phyloP scores from a whole-genome alignment of 2,329 filamentous ascomycete genomes.

The Coniochaeta sp. region DNA sequence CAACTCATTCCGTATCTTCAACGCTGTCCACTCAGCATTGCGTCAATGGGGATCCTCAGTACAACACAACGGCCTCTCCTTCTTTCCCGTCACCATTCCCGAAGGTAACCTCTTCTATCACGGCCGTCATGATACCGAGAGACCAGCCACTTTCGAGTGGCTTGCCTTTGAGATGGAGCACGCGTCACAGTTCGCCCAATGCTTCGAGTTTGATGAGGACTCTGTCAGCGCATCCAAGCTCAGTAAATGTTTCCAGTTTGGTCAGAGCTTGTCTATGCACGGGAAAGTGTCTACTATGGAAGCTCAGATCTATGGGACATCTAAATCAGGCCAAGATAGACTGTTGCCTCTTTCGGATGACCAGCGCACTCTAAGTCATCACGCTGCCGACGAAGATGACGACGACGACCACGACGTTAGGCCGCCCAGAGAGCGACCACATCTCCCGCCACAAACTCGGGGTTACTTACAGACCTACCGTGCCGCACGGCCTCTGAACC shows the following conservation, averaged over 20 bases:
- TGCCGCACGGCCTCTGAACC: constrained; percentile 45
- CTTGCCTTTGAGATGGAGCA: constrained; percentile 73
- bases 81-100: constrained; percentile 60
- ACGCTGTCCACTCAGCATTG: constrained; percentile 58
- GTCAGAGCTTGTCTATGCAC: not conserved
- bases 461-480: constrained; percentile 64
- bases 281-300: not conserved
- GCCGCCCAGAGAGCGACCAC: not conserved
- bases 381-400: constrained; percentile 1
- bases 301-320: not conserved
- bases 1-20: constrained; percentile 1
- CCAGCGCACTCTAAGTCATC: not conserved
- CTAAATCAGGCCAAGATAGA: not conserved
- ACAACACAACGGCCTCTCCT: constrained; percentile 68
- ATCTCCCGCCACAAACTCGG: constrained; percentile 4
- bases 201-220: not conserved
- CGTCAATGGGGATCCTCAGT: constrained; percentile 67
- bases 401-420: not conserved
- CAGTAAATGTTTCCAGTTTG: not conserved
- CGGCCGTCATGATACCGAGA: constrained; percentile 38
- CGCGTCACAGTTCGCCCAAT: constrained; percentile 53
- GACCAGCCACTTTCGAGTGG: constrained; percentile 55
- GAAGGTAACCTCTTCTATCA: constrained; percentile 61
- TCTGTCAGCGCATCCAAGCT: not conserved
- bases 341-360: not conserved